Base-by-base conservation (phyloP, 257 asterid genomes). In the Ocimum tenuiflorum region DNA sequence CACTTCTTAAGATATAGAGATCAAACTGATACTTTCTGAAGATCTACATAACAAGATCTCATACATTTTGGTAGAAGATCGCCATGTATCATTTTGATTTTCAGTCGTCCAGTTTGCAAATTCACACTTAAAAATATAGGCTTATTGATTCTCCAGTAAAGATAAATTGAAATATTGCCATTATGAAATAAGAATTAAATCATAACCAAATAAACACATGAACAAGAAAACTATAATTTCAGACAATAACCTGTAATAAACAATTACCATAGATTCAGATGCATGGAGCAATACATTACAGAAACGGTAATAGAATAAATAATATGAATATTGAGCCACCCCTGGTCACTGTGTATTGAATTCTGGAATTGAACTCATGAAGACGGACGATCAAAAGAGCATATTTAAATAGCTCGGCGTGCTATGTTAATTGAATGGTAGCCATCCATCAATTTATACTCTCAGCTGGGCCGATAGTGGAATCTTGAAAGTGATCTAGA, bases 401-500 rank as follows among this genome's bases (percentile, higher is more conserved):
- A n/a, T n/a, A n/a, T n/a, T n/a, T 19, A 15, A 41, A 17, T 20
- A 18, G 7, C 39, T 31, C 51, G 41, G 36, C 17, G 18, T 63
- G 51, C 48, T 58, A 41, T 41, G 64, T n/a, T 19, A 42, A 31
- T 57, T 23, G 31, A 69, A 43, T 42, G 53, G 41, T 7, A 19
- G 33, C 13, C 72, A 57, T 43, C 60, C 69, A 64, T 66, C 41
- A 43, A 46, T 60, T 24, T 35, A 18, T 29, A 38, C 51, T 27
- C 31, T 27, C 31, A 27, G 31, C 31, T 1, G 4, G 31, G 31
- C 76, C 54, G 71, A 31, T 0, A 65, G 24, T n/a, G 46, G 54
- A 78, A 77, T 67, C 63, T 60, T 19, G 48, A 69, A 78, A 69
- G 39, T 38, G 33, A 54, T 36, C 29, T 43, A 61, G 39, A 59